phyloP scores from a whole-genome alignment of 257 asterid species.

The Capsicum baccatum region DNA sequence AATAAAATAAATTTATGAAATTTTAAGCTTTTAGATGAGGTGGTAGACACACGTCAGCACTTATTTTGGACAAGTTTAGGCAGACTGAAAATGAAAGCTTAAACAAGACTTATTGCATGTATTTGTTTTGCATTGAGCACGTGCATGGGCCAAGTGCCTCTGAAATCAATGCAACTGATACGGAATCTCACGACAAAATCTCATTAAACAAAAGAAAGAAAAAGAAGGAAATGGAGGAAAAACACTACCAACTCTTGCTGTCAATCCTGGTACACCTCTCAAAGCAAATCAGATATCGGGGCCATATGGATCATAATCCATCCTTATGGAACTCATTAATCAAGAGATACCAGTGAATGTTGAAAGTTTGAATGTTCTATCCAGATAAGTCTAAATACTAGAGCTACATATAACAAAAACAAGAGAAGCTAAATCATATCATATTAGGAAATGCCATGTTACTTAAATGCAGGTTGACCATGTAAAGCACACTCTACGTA shows the following conservation, averaged over 20 bases:
- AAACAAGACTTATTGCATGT: neutral
- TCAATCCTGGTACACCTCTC: neutral
- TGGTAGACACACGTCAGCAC: neutral
- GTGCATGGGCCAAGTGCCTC: neutral
- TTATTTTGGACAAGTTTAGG: constrained; percentile 14
- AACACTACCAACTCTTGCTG: neutral
- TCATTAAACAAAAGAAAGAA: constrained; percentile 9
- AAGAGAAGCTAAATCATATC: constrained; percentile 12
- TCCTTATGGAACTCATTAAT: neutral
- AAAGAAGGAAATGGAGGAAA: neutral
- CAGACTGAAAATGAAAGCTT: neutral
- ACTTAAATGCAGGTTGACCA: neutral
- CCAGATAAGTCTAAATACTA: neutral
- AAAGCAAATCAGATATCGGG: neutral
- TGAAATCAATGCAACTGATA: neutral
- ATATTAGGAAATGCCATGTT: neutral
- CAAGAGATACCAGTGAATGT: neutral
- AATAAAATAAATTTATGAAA: neutral
- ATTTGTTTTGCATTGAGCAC: neutral
- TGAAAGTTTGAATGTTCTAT: neutral
- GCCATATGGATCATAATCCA: neutral
- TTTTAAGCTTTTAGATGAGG: neutral
- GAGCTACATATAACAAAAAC: neutral
- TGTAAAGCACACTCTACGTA: neutral
- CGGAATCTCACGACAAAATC: neutral